Evolutionary conservation across 2,329 filamentous ascomycete genomes (phyloP).

Genomic region (Pestalotiopsis sp.): DNA sequence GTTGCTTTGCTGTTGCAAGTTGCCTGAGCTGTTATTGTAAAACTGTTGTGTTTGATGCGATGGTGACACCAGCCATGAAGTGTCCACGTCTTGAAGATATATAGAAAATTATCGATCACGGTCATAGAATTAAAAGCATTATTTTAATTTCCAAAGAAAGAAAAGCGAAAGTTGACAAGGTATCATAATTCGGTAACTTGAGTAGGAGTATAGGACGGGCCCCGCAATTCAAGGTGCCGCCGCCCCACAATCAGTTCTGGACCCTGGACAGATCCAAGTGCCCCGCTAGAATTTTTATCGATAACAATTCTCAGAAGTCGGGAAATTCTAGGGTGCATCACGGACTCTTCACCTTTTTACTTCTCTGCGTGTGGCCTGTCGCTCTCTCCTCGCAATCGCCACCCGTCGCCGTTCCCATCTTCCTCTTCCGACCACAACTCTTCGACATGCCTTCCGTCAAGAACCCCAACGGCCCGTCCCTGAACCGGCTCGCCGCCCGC

Average conservation of each 20-base stretch:
- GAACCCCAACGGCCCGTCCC: conserved; percentile 60
- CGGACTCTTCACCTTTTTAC: not conserved
- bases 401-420: not conserved
- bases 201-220: not conserved
- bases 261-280: not conserved
- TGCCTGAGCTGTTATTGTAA: too few species aligned
- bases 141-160: not conserved
- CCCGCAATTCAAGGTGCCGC: not conserved
- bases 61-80: not conserved
- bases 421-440: not conserved
- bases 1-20: too few species aligned
- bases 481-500: conserved; percentile 53
- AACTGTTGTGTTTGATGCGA: not conserved
- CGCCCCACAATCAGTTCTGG: not conserved
- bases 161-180: not conserved
- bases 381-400: not conserved
- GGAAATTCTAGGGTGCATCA: not conserved
- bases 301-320: conserved; percentile 15
- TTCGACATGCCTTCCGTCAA: conserved; percentile 56
- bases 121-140: not conserved
- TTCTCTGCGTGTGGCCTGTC: not conserved
- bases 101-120: not conserved
- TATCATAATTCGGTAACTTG: not conserved
- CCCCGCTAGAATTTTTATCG: conserved; percentile 15
- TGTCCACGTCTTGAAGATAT: not conserved